Conservation (phyloP, 192 early-diverging fungal genomes). For the Pilobolus umbonatus region DNA sequence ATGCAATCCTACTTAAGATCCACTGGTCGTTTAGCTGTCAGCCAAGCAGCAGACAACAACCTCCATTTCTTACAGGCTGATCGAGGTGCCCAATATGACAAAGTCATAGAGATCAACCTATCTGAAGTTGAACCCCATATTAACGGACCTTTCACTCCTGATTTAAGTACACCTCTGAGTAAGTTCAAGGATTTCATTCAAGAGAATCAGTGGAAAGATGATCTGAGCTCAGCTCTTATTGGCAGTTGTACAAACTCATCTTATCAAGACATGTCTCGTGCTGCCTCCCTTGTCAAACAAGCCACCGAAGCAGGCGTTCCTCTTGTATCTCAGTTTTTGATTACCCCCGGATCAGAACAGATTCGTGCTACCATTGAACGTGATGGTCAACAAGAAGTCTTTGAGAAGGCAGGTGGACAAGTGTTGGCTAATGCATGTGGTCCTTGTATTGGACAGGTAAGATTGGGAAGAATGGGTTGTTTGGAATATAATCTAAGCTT, state of each 20-base stretch:
- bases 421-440: conserved; percentile 97
- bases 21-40: conserved; percentile 75
- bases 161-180: conserved; percentile 86
- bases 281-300: conserved; percentile 84
- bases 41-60: conserved; percentile 63
- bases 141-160: conserved; percentile 99
- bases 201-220: conserved; percentile 84
- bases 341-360: conserved; percentile 98
- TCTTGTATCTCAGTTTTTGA: conserved; percentile 78
- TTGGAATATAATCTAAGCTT: background rate
- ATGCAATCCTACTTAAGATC: conserved; percentile 88
- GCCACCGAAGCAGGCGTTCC: conserved; percentile 74
- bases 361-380: conserved; percentile 96
- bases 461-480: too few species aligned
- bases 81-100: conserved; percentile 79
- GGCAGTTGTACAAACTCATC: conserved; percentile 98
- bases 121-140: conserved; percentile 89
- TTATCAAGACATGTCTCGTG: conserved; percentile 94
- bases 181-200: conserved; percentile 74
- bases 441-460: conserved; percentile 86
- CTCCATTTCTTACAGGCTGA: conserved; percentile 65
- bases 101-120: conserved; percentile 92
- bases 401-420: conserved; percentile 80
- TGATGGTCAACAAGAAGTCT: conserved; percentile 79
- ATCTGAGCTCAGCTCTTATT: conserved; percentile 85